Base-by-base conservation (phyloP, 2,329 filamentous ascomycete genomes). In the Nectriaceae sp. region DNA sequence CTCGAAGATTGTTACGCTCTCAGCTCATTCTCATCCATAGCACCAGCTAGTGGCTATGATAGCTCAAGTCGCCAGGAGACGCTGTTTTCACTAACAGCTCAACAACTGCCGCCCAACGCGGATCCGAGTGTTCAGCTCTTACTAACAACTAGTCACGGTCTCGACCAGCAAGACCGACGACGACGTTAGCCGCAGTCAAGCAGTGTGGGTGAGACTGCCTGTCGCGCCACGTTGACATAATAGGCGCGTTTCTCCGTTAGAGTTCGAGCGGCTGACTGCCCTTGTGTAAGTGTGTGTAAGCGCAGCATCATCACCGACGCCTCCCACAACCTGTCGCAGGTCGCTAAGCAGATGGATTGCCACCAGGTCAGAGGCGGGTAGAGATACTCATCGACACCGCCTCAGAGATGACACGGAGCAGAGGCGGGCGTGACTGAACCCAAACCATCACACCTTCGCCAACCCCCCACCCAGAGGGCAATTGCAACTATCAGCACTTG, bases 261-360 rank as follows among this genome's bases (percentile, higher is more conserved):
- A 47, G 40, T 53, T 53, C 41, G 43, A 41, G 38, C 44, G 39
- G 22, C 26, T 21, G 40, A 39, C 18, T 18, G 18, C n/a, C 26
- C 37, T 21, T 39, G 21, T 35, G 22, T 13, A 4, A 40, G 26
- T 44, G 42, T 31, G 55, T 60, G 59, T 62, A 53, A 59, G 50
- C 40, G 41, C 55, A 57, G 49, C 59, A 61, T 60, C 59, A 57
- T 57, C 44, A 42, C 21, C 33, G 16, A 36, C 33, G 33, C 33
- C 33, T n/a, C 16, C 24, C 6, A 29, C 6, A 29, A 13, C 6
- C 13, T 13, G 24, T 29, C 42, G 26, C 36, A 45, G 19, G 26
- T 26, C 40, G 56, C 35, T 36, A 49, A 52, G 52, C 52, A 40
- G 42, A 43, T 46, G 55, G 49, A 35, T 44, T 46, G 24, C 39